These are phyloP conservation scores for Blastomyces emzantsi DNA, from an alignment of 2,329 filamentous ascomycete genomes.

Conservation along the genomic window DNA sequence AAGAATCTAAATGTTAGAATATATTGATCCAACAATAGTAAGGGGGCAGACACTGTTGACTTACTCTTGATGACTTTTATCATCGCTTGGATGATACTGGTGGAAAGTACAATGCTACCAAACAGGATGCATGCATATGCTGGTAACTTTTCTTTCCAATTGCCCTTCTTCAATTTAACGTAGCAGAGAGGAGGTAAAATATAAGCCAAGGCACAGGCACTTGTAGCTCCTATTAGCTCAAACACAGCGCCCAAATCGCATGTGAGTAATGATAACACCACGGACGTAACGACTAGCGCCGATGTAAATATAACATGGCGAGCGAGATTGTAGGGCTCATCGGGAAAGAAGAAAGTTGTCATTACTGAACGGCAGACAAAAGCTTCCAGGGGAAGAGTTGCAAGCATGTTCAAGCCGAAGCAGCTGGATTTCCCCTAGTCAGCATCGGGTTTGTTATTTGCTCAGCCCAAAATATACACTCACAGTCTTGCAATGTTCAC, in stretches of 20 bases:
- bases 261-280: conserved; percentile 69
- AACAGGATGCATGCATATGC: conserved; percentile 65
- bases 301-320: conserved; percentile 84
- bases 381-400: conserved; percentile 87
- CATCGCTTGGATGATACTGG: conserved; percentile 65
- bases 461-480: conserved; percentile 17
- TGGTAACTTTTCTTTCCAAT: conserved; percentile 64
- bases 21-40: background rate
- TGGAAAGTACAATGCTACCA: conserved; percentile 69
- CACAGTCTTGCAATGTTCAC: conserved; percentile 85
- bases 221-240: conserved; percentile 91
- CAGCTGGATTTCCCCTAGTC: conserved; percentile 42
- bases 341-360: conserved; percentile 69
- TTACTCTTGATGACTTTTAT: conserved; percentile 52
- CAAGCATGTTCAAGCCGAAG: conserved; percentile 98
- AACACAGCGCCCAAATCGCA: conserved; percentile 94
- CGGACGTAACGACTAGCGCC: conserved; percentile 66
- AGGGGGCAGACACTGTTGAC: conserved; percentile 18
- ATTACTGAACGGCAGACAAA: conserved; percentile 98
- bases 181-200: conserved; percentile 93
- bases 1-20: conserved; percentile 6
- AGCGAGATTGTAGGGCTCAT: conserved; percentile 68
- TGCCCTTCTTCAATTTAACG: conserved; percentile 75
- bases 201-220: conserved; percentile 87
- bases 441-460: conserved; percentile 15